A percentile compares a stretch with the other conserved stretches of the same genome.
Conservation (phyloP, 208 protist species). For the Leishmania gerbilli region DNA sequence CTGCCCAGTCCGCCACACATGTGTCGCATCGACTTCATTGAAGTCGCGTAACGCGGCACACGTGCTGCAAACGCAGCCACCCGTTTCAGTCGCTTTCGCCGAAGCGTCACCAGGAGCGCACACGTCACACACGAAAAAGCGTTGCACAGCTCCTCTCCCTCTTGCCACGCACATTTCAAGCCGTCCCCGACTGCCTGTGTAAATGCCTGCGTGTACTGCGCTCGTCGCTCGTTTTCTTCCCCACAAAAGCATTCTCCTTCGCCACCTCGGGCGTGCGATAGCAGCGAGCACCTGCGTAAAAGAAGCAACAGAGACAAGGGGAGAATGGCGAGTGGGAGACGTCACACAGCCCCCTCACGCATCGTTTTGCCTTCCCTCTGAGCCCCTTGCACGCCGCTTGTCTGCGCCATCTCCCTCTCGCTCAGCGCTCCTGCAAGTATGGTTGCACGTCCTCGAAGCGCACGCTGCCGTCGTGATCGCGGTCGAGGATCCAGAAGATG, state of each 20-base stretch:
- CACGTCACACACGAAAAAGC: not conserved
- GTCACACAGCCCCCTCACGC: not conserved
- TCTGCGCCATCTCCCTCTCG: not conserved
- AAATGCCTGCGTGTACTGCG: not conserved
- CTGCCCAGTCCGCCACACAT: not conserved
- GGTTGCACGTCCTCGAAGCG: conserved; percentile 49
- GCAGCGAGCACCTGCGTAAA: not conserved
- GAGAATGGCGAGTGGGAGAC: no score
- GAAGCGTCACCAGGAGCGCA: not conserved
- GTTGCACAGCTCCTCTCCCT: not conserved
- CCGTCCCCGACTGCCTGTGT: not conserved
- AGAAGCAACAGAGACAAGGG: not conserved
- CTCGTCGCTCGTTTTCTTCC: not conserved
- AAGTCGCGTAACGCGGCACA: not conserved
- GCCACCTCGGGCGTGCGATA: not conserved
- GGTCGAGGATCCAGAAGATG: conserved; percentile 60
- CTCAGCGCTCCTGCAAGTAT: conserved; percentile 23
- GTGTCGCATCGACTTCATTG: not conserved
- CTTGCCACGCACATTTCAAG: not conserved
- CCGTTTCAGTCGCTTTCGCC: not conserved
- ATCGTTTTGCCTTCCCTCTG: not conserved
- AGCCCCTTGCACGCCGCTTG: not conserved
- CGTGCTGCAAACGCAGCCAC: not conserved
- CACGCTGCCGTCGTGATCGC: conserved; percentile 53
- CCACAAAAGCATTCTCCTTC: not conserved